phyloP scores from a whole-genome alignment of 2,329 filamentous ascomycete species.

The Colletotrichum salicis region DNA sequence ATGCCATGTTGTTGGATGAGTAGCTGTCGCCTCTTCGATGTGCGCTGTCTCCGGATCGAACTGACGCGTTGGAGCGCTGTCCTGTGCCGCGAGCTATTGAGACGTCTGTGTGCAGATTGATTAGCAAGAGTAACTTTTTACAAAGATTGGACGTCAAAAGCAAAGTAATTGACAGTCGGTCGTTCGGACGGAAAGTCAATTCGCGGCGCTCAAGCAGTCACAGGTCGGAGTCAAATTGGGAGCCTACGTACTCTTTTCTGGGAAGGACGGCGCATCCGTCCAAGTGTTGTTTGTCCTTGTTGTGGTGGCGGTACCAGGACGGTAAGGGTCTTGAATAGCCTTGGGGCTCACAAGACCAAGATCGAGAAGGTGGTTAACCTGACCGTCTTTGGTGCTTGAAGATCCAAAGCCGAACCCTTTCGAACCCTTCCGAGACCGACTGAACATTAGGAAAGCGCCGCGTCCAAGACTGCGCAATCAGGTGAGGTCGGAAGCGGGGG shows the following conservation, averaged over 20 bases:
- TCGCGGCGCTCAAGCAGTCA: background rate
- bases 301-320: slow-evolving; percentile 33
- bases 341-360: slow-evolving; percentile 34
- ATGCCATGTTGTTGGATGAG: slow-evolving; percentile 50
- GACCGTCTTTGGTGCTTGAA: slow-evolving; percentile 29
- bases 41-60: slow-evolving; percentile 46
- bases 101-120: slow-evolving; percentile 37
- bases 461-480: background rate
- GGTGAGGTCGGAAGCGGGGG: slow-evolving; percentile 1
- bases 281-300: slow-evolving; percentile 27
- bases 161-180: background rate
- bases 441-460: slow-evolving; percentile 30
- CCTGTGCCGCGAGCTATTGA: slow-evolving; percentile 41
- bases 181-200: background rate
- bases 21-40: slow-evolving; percentile 49
- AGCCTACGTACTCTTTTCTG: slow-evolving; percentile 53
- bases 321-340: slow-evolving; percentile 28
- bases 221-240: background rate
- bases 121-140: slow-evolving; percentile 14
- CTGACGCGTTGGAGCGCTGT: slow-evolving; percentile 47
- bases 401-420: slow-evolving; percentile 35
- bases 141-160: background rate
- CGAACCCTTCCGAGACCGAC: slow-evolving; percentile 34
- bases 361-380: slow-evolving; percentile 31
- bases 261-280: slow-evolving; percentile 47